Percentiles rank a stretch among this genome's conserved stretches.
Conservation (phyloP, 176 grass and related monocot genomes). For the Zea luxurians region DNA sequence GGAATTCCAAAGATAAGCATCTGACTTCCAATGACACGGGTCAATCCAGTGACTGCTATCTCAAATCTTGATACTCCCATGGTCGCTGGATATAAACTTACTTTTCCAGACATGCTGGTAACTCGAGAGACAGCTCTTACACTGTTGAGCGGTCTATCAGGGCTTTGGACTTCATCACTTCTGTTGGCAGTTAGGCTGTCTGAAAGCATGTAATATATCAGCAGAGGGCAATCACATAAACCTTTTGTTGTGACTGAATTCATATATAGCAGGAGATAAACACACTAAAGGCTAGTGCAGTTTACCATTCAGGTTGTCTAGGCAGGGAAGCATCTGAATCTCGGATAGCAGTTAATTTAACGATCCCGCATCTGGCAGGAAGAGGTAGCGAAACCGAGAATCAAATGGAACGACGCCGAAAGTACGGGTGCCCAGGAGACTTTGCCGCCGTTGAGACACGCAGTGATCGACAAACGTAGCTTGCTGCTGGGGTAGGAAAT, state of each 20-base stretch:
- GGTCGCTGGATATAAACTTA: background rate
- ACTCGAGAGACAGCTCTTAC: background rate
- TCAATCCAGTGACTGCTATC: background rate
- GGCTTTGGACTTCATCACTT: conserved; percentile 4
- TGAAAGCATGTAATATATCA: conserved; percentile 16
- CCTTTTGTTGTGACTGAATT: background rate
- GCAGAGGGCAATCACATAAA: background rate
- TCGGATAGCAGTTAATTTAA: conserved; percentile 15
- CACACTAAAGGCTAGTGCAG: background rate
- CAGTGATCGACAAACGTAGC: conserved; percentile 82
- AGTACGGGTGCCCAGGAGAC: conserved; percentile 65
- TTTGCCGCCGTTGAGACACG: conserved; percentile 73
- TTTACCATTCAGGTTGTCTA: conserved; percentile 31
- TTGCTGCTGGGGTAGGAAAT: conserved; percentile 84
- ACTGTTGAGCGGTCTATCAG: background rate
- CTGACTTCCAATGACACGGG: background rate
- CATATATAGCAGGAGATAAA: background rate
- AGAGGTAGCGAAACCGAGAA: conserved; percentile 85
- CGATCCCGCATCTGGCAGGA: conserved; percentile 61
- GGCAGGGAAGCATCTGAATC: background rate
- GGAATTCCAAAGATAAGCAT: conserved; percentile 18
- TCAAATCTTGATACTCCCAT: conserved; percentile 12
- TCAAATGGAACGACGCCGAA: conserved; percentile 85
- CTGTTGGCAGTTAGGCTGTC: conserved; percentile 15
- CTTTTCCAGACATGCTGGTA: background rate